phyloP scores from a whole-genome alignment of 2,329 filamentous ascomycete genomes.

The Cytospora paraplurivora region DNA sequence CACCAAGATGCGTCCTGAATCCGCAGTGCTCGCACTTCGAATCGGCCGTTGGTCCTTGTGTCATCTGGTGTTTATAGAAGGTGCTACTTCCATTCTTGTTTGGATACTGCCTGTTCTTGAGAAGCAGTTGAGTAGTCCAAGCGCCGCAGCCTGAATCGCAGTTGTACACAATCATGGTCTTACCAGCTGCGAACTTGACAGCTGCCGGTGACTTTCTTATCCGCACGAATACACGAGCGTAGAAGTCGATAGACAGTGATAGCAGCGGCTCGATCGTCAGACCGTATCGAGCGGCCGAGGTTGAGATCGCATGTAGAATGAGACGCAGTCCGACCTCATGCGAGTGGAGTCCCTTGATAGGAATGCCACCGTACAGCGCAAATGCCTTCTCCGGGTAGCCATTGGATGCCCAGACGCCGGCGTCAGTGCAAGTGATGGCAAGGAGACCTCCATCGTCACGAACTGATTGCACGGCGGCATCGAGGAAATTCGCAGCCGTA shows the following conservation, averaged over 20 bases:
- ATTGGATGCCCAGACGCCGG: conserved; percentile 90
- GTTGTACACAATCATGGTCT: conserved; percentile 90
- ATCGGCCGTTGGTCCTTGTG: conserved; percentile 68
- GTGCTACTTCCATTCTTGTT: conserved; percentile 71
- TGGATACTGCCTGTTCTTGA: conserved; percentile 64
- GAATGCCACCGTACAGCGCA: conserved; percentile 88
- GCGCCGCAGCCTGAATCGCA: conserved; percentile 91
- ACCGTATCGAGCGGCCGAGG: conserved; percentile 81
- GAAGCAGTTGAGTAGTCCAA: conserved; percentile 80
- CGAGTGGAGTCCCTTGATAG: conserved; percentile 79
- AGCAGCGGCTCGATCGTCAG: conserved; percentile 87
- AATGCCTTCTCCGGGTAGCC: conserved; percentile 94
- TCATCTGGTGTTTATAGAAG: conserved; percentile 78
- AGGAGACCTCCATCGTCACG: conserved; percentile 83
- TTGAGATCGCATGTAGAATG: conserved; percentile 79
- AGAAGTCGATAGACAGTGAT: conserved; percentile 95
- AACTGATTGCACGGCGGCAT: conserved; percentile 84
- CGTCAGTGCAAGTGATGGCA: conserved; percentile 95
- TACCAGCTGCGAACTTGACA: conserved; percentile 88
- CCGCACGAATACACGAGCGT: conserved; percentile 84
- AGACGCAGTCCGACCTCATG: conserved; percentile 89
- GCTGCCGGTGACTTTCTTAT: conserved; percentile 77
- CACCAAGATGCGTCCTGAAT: conserved; percentile 81
- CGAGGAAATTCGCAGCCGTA: conserved; percentile 88
- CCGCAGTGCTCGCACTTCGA: conserved; percentile 80